phyloP scores from a whole-genome alignment of 176 grass and related monocot genomes.

The Carex pumila region DNA sequence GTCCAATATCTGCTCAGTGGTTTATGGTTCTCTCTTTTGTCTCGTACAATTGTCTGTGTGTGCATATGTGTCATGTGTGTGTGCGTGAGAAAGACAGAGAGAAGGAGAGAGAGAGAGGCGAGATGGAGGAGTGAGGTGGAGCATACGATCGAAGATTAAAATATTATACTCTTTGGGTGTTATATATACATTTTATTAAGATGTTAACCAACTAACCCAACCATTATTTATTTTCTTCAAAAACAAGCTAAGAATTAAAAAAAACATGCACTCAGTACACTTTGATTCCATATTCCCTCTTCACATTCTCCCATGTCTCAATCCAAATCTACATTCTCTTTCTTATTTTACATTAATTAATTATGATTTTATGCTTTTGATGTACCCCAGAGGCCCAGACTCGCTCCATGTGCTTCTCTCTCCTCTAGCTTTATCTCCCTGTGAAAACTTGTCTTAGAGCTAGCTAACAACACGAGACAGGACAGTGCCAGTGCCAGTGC shows the following conservation, averaged over 20 bases:
- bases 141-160: not conserved
- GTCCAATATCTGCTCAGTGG: not conserved
- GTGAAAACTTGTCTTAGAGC: constrained; percentile 20
- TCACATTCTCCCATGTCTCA: constrained; percentile 24
- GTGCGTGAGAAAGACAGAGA: no score
- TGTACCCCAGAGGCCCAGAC: constrained; percentile 11
- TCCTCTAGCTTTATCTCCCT: constrained; percentile 5
- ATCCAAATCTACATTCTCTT: constrained; percentile 19
- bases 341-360: not conserved
- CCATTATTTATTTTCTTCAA: not conserved
- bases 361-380: not conserved
- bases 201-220: not conserved
- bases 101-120: not conserved
- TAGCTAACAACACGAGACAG: constrained; percentile 14
- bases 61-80: no score
- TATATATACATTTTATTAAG: not conserved
- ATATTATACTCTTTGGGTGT: not conserved
- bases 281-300: constrained; percentile 30
- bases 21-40: not conserved
- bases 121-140: not conserved
- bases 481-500: constrained; percentile 19
- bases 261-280: not conserved
- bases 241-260: not conserved
- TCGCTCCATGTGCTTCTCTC: constrained; percentile 20
- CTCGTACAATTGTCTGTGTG: no score